Conservation (phyloP, 805 yeast genomes). For the Ogataea methanolica region DNA sequence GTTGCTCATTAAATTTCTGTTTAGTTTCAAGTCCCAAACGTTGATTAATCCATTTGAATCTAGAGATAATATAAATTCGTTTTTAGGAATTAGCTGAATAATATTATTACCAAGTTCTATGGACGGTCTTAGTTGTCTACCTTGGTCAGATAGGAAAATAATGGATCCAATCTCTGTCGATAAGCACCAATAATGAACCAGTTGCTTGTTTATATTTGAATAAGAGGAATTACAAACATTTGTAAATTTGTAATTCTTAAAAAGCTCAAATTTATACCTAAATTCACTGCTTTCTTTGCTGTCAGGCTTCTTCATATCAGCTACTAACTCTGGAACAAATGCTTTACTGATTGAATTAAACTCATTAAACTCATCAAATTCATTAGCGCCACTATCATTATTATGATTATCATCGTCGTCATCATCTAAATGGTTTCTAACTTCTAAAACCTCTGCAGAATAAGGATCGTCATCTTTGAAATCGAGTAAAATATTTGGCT, state of each 20-base stretch:
- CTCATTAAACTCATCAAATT: slow-evolving; percentile 20
- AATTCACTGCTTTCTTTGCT: slow-evolving; percentile 9
- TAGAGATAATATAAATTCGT: slow-evolving; percentile 36
- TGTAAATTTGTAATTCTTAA: slow-evolving; percentile 35
- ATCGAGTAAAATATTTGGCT: slow-evolving; percentile 29
- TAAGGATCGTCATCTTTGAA: slow-evolving; percentile 6
- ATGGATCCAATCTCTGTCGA: slow-evolving; percentile 58
- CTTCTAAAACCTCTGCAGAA: slow-evolving; percentile 14
- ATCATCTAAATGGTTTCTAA: slow-evolving; percentile 28
- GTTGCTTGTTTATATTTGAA: slow-evolving; percentile 22
- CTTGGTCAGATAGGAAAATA: slow-evolving; percentile 40
- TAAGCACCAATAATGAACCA: slow-evolving; percentile 50
- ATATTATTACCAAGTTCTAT: slow-evolving; percentile 50
- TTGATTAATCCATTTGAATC: slow-evolving; percentile 48
- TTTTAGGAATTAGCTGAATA: slow-evolving; percentile 32
- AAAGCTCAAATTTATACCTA: slow-evolving; percentile 37
- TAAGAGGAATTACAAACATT: slow-evolving; percentile 28
- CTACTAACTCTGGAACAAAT: slow-evolving; percentile 3
- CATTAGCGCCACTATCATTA: slow-evolving; percentile 27
- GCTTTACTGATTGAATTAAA: slow-evolving; percentile 26
- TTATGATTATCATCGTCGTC: slow-evolving; percentile 19
- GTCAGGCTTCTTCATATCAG: background rate
- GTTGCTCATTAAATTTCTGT: slow-evolving; percentile 33
- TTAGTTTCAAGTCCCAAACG: slow-evolving; percentile 42
- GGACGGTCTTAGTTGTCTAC: slow-evolving; percentile 41